A percentile compares a stretch with the other conserved stretches of the same genome.
Evolutionary conservation across 2,329 filamentous ascomycete species (phyloP).

Genomic region (Penicillium sp.): DNA sequence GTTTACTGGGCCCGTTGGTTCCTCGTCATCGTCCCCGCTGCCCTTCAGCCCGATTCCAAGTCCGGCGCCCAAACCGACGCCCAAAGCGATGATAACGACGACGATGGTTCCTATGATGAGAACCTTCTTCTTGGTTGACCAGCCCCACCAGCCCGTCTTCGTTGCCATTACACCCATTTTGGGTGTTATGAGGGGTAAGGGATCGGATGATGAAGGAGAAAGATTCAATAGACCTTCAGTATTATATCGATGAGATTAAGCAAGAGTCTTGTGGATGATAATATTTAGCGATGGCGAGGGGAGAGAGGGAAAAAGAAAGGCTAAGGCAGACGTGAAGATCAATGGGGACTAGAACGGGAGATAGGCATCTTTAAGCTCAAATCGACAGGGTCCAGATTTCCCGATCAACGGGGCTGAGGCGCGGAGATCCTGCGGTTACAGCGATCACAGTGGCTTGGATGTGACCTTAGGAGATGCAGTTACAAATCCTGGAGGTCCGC

Average conservation of each 20-base stretch:
- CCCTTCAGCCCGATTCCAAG: slow-evolving; percentile 53
- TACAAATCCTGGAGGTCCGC: not conserved
- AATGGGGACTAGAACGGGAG: slow-evolving; percentile 3
- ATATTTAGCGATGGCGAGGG: not conserved
- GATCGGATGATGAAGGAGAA: not conserved
- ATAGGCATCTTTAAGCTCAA: slow-evolving; percentile 20
- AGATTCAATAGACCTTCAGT: not conserved
- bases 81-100: slow-evolving; percentile 46
- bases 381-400: slow-evolving; percentile 1
- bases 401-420: slow-evolving; percentile 10
- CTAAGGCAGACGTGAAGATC: slow-evolving; percentile 3
- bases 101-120: slow-evolving; percentile 24
- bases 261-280: not conserved
- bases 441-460: slow-evolving; percentile 3
- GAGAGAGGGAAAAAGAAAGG: not conserved
- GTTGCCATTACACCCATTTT: slow-evolving; percentile 12
- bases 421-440: slow-evolving; percentile 9
- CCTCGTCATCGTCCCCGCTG: slow-evolving; percentile 28
- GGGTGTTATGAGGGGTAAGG: not conserved
- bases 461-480: slow-evolving; percentile 2
- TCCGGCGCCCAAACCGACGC: slow-evolving; percentile 56
- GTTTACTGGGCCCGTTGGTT: slow-evolving; percentile 25
- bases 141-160: slow-evolving; percentile 28
- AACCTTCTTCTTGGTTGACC: slow-evolving; percentile 36
- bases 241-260: not conserved